phyloP scores from a whole-genome alignment of 2,329 filamentous ascomycete species.

The Daldinia eschscholtzii region DNA sequence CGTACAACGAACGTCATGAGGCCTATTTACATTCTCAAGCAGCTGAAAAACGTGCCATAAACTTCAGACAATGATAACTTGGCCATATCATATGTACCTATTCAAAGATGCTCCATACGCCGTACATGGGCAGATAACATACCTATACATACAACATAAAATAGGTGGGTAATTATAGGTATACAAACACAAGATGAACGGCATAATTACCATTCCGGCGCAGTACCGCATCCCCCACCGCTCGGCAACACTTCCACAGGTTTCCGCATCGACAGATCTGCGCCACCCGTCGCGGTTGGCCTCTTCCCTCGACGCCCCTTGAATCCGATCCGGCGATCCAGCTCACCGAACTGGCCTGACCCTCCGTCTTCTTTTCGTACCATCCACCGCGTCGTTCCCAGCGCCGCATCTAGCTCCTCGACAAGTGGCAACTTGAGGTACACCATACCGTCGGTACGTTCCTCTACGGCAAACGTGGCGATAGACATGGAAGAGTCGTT shows the following conservation, averaged over 20 bases:
- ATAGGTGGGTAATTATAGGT: too few relatives aligned
- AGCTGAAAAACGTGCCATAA: slow-evolving; percentile 4
- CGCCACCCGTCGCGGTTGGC: slow-evolving; percentile 54
- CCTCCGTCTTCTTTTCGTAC: slow-evolving; percentile 76
- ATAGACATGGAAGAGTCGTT: slow-evolving; percentile 83
- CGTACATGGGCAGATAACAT: background rate
- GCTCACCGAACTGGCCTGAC: slow-evolving; percentile 56
- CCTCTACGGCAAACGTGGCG: slow-evolving; percentile 83
- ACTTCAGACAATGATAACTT: slow-evolving; percentile 1
- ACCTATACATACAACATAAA: background rate
- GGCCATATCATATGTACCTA: background rate
- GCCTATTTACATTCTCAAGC: background rate
- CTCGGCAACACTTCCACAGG: slow-evolving; percentile 55
- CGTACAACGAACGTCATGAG: slow-evolving; percentile 1
- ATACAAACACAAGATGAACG: background rate
- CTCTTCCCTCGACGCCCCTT: slow-evolving; percentile 60
- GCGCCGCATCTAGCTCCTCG: slow-evolving; percentile 80
- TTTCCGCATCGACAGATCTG: slow-evolving; percentile 54
- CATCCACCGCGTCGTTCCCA: slow-evolving; percentile 84
- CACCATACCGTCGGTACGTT: slow-evolving; percentile 78
- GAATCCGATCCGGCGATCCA: slow-evolving; percentile 62
- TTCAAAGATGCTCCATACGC: background rate
- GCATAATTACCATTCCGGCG: slow-evolving; percentile 60
- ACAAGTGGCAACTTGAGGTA: slow-evolving; percentile 85
- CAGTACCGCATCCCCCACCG: slow-evolving; percentile 57